These are phyloP conservation scores for Austroboletus rostrupii DNA, from an alignment of 1,284 basidiomycete genomes.

Conservation along the genomic window DNA sequence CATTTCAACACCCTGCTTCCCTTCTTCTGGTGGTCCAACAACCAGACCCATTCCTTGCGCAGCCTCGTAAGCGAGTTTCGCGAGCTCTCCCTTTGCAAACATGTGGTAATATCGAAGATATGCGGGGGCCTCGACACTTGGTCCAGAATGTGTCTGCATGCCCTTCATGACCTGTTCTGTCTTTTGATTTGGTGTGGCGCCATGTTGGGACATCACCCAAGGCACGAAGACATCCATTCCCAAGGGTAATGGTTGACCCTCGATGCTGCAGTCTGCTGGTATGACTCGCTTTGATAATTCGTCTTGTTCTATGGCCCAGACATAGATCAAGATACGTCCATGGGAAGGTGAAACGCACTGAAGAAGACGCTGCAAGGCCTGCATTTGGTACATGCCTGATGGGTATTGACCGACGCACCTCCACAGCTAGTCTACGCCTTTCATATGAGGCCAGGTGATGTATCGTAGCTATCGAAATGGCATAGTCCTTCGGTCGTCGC, in stretches of 20 bases:
- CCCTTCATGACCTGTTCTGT: slow-evolving; percentile 9
- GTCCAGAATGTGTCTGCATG: neutral
- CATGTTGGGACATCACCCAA: slow-evolving; percentile 50
- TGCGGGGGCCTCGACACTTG: slow-evolving; percentile 31
- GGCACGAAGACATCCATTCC: slow-evolving; percentile 72
- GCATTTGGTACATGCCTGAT: slow-evolving; percentile 2
- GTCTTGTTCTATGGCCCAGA: slow-evolving; percentile 98
- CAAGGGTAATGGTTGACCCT: neutral
- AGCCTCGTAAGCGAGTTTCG: slow-evolving; percentile 56
- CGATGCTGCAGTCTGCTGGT: slow-evolving; percentile 28
- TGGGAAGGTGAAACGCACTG: slow-evolving; percentile 57
- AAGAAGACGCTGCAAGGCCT: slow-evolving; percentile 53
- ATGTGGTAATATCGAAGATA: slow-evolving; percentile 93
- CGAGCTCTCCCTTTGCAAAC: slow-evolving; percentile 79
- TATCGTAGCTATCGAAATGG: slow-evolving; percentile 92
- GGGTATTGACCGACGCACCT: slow-evolving; percentile 41
- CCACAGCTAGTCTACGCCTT: slow-evolving; percentile 68
- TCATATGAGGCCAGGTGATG: slow-evolving; percentile 84
- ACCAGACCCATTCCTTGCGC: slow-evolving; percentile 55
- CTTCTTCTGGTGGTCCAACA: slow-evolving; percentile 36
- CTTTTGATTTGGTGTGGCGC: slow-evolving; percentile 14
- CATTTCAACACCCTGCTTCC: slow-evolving; percentile 53
- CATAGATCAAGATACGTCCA: slow-evolving; percentile 87
- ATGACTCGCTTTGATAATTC: slow-evolving; percentile 71
- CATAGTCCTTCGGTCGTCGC: slow-evolving; percentile 68